Conservation (phyloP, 345 rosid species). For the Gossypium australe region DNA sequence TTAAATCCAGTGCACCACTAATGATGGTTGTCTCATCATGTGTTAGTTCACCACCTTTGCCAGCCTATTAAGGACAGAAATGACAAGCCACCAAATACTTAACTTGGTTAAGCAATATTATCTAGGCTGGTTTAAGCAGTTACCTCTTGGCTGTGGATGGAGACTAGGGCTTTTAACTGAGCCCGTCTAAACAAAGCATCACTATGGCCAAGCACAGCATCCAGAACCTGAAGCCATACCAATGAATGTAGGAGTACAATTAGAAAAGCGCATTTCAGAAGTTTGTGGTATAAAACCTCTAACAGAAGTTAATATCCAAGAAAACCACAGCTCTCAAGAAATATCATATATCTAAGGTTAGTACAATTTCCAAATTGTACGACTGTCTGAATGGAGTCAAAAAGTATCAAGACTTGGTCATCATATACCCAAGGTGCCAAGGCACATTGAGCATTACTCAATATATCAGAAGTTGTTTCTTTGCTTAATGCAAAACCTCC, state of each 20-base stretch:
- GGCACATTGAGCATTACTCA: neutral
- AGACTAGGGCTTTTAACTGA: constrained; percentile 81
- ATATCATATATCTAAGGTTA: neutral
- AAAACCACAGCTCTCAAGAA: neutral
- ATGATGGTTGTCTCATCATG: constrained; percentile 95
- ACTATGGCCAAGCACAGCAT: constrained; percentile 61
- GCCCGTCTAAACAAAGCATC: constrained; percentile 73
- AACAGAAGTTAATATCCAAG: neutral
- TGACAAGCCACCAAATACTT: constrained; percentile 20
- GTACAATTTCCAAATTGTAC: neutral
- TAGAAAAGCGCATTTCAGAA: neutral
- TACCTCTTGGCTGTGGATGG: constrained; percentile 81
- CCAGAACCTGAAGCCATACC: constrained; percentile 47
- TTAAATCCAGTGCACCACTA: constrained; percentile 93
- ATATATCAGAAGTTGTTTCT: neutral
- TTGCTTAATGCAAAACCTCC: neutral
- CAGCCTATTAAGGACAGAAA: constrained; percentile 59
- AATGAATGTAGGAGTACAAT: neutral
- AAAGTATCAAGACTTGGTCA: neutral
- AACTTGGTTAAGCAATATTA: constrained; percentile 13
- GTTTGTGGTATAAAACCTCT: neutral
- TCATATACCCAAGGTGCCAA: neutral
- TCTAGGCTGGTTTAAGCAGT: constrained; percentile 11
- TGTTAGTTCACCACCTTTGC: constrained; percentile 95
- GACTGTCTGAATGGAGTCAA: neutral